These are phyloP conservation scores for Hirsutella rhossiliensis DNA, from an alignment of 2,329 filamentous ascomycete species.

Conservation along the genomic window DNA sequence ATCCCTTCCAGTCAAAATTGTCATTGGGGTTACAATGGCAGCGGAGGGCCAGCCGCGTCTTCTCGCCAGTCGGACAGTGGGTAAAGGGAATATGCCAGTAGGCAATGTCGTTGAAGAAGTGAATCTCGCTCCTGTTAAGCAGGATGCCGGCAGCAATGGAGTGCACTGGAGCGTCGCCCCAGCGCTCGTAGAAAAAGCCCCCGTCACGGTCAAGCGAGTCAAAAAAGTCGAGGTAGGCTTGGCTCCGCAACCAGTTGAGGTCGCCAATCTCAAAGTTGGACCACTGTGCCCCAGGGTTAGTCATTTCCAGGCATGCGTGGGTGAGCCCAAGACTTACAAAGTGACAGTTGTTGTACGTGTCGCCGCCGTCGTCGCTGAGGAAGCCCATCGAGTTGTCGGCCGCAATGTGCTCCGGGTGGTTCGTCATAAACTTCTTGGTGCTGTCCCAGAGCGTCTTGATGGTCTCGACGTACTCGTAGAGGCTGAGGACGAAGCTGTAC, in stretches of 20 bases:
- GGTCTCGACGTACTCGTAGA: conserved; percentile 95
- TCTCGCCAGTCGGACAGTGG: conserved; percentile 87
- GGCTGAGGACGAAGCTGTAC: conserved; percentile 90
- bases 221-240: conserved; percentile 86
- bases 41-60: conserved; percentile 70
- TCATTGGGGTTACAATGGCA: conserved; percentile 93
- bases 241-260: conserved; percentile 82
- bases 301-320: neutral
- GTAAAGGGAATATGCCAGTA: conserved; percentile 98
- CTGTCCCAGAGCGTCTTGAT: conserved; percentile 95
- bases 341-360: conserved; percentile 94
- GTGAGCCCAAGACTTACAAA: conserved; percentile 49
- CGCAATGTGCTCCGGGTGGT: conserved; percentile 78
- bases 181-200: conserved; percentile 98
- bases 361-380: conserved; percentile 80
- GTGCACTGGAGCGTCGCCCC: conserved; percentile 95
- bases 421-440: conserved; percentile 85
- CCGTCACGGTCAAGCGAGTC: conserved; percentile 77
- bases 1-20: conserved; percentile 99
- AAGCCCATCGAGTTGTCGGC: conserved; percentile 81
- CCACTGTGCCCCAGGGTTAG: conserved; percentile 48
- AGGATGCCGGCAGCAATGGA: conserved; percentile 87
- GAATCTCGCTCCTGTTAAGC: conserved; percentile 84
- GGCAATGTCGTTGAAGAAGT: conserved; percentile 98
- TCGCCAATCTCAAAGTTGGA: conserved; percentile 98